Percentiles rank a stretch among this genome's conserved stretches.
phyloP scores from a whole-genome alignment of 345 rosid genomes.

The Citrus maxima region DNA sequence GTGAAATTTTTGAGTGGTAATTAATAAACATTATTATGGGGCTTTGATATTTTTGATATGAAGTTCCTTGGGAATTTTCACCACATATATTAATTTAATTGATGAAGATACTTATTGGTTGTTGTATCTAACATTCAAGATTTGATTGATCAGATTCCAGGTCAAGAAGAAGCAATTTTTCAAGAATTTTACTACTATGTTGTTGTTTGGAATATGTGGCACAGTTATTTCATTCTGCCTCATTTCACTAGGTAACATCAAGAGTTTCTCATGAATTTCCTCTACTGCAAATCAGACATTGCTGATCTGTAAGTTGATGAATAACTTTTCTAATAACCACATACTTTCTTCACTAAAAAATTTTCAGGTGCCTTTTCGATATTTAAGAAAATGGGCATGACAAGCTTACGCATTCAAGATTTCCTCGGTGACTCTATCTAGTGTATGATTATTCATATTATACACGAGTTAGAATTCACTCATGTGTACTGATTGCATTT shows the following conservation, averaged over 20 bases:
- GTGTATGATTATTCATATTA: neutral
- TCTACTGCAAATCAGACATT: neutral
- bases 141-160: constrained; percentile 55
- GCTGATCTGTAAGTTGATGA: neutral
- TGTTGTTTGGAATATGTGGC: constrained; percentile 65
- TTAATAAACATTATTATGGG: neutral
- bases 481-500: constrained; percentile 5
- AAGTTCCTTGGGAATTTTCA: neutral
- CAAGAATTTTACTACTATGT: constrained; percentile 63
- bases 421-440: constrained; percentile 37
- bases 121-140: constrained; percentile 1
- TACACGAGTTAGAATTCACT: neutral
- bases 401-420: constrained; percentile 37
- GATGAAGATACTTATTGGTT: neutral
- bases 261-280: neutral
- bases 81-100: neutral
- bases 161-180: constrained; percentile 76
- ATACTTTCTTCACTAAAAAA: neutral
- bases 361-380: constrained; percentile 41
- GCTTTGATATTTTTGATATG: neutral
- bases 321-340: neutral
- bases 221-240: constrained; percentile 69
- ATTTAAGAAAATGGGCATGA: constrained; percentile 42
- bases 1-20: neutral
- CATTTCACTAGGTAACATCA: constrained; percentile 49